Evolutionary conservation across 2,329 filamentous ascomycete species (phyloP).

Genomic region (Apiospora saccharicola): DNA sequence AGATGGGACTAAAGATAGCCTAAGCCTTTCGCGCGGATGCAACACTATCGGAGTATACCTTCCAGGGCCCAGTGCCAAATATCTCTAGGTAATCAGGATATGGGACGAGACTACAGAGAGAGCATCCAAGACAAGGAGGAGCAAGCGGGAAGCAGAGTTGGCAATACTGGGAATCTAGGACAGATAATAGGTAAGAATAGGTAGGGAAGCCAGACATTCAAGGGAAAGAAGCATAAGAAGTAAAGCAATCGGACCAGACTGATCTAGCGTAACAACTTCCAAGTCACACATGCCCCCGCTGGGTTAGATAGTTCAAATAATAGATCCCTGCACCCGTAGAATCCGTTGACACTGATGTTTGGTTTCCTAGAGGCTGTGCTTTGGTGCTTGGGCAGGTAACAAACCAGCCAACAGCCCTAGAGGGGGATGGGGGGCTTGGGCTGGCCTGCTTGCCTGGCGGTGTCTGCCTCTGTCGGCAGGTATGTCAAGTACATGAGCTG

Average conservation of each 20-base stretch:
- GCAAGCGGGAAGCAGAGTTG: background rate
- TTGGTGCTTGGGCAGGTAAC: constrained; percentile 11
- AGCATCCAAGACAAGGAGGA: background rate
- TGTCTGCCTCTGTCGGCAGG: background rate
- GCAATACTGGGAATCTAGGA: background rate
- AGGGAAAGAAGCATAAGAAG: background rate
- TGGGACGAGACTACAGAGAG: background rate
- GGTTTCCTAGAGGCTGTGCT: background rate
- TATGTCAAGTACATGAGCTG: background rate
- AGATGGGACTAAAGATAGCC: constrained; percentile 9
- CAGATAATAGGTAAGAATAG: background rate
- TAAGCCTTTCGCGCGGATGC: constrained; percentile 2
- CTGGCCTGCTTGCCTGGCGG: background rate
- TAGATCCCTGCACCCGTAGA: background rate
- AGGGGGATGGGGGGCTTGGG: background rate
- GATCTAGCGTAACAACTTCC: background rate
- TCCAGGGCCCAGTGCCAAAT: background rate
- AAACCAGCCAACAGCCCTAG: background rate
- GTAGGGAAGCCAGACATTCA: background rate
- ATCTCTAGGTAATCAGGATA: background rate
- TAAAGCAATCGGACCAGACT: background rate
- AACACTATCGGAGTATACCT: constrained; percentile 9
- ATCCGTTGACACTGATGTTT: constrained; percentile 1
- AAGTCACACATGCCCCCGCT: background rate
- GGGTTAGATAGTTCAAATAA: constrained; percentile 16